Evolutionary conservation across 2,329 filamentous ascomycete species (phyloP), one percentile per base, ranked within the genome.

Genomic region (Dendrostoma leiphaemia): DNA sequence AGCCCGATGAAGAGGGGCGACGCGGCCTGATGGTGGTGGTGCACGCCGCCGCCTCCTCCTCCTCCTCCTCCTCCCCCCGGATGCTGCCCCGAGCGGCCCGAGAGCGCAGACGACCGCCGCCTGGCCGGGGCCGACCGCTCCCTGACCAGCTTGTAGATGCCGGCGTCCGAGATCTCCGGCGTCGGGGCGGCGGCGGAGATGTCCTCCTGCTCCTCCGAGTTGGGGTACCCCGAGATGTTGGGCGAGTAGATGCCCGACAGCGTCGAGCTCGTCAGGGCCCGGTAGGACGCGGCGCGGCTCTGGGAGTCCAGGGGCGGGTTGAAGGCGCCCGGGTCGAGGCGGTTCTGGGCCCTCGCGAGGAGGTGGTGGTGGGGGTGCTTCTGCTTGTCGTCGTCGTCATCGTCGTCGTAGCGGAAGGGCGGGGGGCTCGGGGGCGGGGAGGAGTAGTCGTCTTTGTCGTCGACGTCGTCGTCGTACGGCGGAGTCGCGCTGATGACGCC

Each of bases 171-270:
- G 66, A 68, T 70, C 21, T 71, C 69, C 58, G 72, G 67, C 60
- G 68, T 72, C 34, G 71, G 69, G 4, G 48, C 48, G 17, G 40
- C 47, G 24, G 88, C 90, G 60, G 84, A 83, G 56, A 65, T 60
- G 40, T 72, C 67, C 15, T 64, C 65, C 50, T 68, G 68, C 54
- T 56, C 47, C 52, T 46, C 17, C 12, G 67, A 66, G 64, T n/a
- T n/a, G n/a, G 76, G 69, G 61, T 80, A 72, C 59, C 71, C 70
- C 54, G 81, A 81, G 29, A 80, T 79, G 1, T 83, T 82, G 6
- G 84, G 85, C 10, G 85, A 86, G 75, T 96, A 99, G 64, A 99
- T 99, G 51, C 94, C 93, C 62, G 88, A 89, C 5, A 99, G 81
- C 0, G 94, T 96, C 2, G 91, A 92, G 9, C 89, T 87, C 4